A percentile compares a stretch with the other conserved stretches of the same genome.
Evolutionary conservation across 257 asterid genomes (phyloP).

Genomic region (Petunia secreta): DNA sequence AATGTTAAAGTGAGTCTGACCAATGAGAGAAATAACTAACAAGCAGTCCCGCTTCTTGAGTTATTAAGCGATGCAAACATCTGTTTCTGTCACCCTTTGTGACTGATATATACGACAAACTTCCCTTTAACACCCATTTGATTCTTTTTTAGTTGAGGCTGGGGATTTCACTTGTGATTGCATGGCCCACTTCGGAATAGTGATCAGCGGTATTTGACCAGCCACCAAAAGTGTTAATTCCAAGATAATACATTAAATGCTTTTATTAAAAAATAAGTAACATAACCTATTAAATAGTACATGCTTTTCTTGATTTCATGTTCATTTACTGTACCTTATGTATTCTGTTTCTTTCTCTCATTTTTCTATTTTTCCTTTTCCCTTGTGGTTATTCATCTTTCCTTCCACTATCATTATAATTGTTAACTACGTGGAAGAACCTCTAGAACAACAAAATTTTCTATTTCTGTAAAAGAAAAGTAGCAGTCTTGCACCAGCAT

Average conservation of each 20-base stretch:
- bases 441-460: slow-evolving; percentile 12
- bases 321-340: slow-evolving; percentile 20
- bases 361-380: not conserved
- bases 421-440: not conserved
- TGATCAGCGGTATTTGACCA: slow-evolving; percentile 1
- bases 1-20: not conserved
- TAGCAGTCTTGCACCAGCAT: not conserved
- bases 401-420: slow-evolving; percentile 2
- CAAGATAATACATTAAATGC: not conserved
- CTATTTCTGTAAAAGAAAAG: not conserved
- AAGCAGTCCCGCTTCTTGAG: slow-evolving; percentile 21
- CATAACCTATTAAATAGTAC: slow-evolving; percentile 12
- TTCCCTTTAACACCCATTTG: not conserved
- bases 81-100: slow-evolving; percentile 8
- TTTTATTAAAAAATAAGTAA: not conserved
- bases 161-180: not conserved
- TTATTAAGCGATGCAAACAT: slow-evolving; percentile 5
- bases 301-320: slow-evolving; percentile 23
- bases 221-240: not conserved
- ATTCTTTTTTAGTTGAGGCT: not conserved
- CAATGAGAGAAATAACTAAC: slow-evolving; percentile 19
- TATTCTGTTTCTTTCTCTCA: not conserved
- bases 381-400: not conserved
- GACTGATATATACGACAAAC: not conserved
- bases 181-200: not conserved